Conservation (phyloP, 331 rosid genomes). For the Ulmus americana region DNA sequence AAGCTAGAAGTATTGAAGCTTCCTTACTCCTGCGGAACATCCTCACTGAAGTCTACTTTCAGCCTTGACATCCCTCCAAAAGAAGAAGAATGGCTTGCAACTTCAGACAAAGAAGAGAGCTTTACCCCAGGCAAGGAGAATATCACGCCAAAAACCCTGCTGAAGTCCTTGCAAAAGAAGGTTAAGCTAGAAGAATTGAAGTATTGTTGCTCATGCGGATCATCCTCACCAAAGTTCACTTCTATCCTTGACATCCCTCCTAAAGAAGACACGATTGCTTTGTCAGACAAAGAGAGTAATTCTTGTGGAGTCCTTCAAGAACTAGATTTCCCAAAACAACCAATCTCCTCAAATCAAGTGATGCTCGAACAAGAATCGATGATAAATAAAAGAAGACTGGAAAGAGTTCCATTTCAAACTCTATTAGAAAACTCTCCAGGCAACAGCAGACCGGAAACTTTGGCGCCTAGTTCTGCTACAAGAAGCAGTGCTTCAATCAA, state of each 20-base stretch:
- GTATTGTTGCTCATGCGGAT: slow-evolving; percentile 23
- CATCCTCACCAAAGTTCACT: slow-evolving; percentile 26
- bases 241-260: slow-evolving; percentile 4
- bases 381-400: slow-evolving; percentile 26
- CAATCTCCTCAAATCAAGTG: slow-evolving; percentile 23
- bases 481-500: slow-evolving; percentile 24
- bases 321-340: slow-evolving; percentile 29
- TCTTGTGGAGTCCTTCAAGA: slow-evolving; percentile 35
- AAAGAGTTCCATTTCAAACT: slow-evolving; percentile 58
- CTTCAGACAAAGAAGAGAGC: slow-evolving; percentile 30
- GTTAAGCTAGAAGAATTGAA: slow-evolving; percentile 34
- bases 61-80: slow-evolving; percentile 23
- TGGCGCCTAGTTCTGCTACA: slow-evolving; percentile 30
- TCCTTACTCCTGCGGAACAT: slow-evolving; percentile 28
- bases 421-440: slow-evolving; percentile 25
- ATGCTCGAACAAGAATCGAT: slow-evolving; percentile 25
- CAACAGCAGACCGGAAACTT: slow-evolving; percentile 24
- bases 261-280: too few relatives aligned
- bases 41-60: slow-evolving; percentile 21
- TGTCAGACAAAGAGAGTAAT: slow-evolving; percentile 43
- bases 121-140: slow-evolving; percentile 62
- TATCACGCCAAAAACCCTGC: slow-evolving; percentile 48
- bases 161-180: slow-evolving; percentile 41
- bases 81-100: slow-evolving; percentile 26
- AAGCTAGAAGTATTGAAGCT: slow-evolving; percentile 30